phyloP scores from a whole-genome alignment of 495 filamentous ascomycete species.

The Tuber brumale region DNA sequence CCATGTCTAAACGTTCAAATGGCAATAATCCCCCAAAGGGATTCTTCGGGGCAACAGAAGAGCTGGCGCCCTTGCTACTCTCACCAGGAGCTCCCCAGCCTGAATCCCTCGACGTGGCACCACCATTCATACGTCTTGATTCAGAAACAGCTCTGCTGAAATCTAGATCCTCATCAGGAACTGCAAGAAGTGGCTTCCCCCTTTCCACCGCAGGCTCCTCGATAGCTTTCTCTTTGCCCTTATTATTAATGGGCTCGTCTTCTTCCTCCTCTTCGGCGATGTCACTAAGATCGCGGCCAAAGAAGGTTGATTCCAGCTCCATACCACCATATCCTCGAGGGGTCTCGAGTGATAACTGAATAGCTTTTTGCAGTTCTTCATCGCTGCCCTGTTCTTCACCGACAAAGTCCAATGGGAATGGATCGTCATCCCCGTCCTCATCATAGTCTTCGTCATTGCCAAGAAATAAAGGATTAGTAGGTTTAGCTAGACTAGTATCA shows the following conservation, averaged over 20 bases:
- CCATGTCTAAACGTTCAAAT: slow-evolving; percentile 77
- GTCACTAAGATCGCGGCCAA: slow-evolving; percentile 33
- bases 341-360: slow-evolving; percentile 64
- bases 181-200: slow-evolving; percentile 7
- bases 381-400: slow-evolving; percentile 45
- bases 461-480: slow-evolving; percentile 29
- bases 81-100: slow-evolving; percentile 42
- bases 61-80: slow-evolving; percentile 38
- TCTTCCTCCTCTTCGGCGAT: slow-evolving; percentile 33
- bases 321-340: slow-evolving; percentile 38
- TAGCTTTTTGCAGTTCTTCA: slow-evolving; percentile 70
- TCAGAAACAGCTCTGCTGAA: slow-evolving; percentile 52
- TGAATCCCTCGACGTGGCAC: slow-evolving; percentile 43
- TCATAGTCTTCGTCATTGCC: slow-evolving; percentile 32
- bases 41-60: slow-evolving; percentile 32
- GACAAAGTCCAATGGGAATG: slow-evolving; percentile 13
- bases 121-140: slow-evolving; percentile 48
- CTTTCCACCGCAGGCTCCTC: slow-evolving; percentile 5
- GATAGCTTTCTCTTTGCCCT: slow-evolving; percentile 37
- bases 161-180: slow-evolving; percentile 46
- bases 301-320: slow-evolving; percentile 40
- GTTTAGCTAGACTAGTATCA: slow-evolving; percentile 5
- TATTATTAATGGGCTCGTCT: slow-evolving; percentile 28
- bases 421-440: slow-evolving; percentile 15
- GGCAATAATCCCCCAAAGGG: slow-evolving; percentile 75